A percentile compares a stretch with the other conserved stretches of the same genome.
Evolutionary conservation across 106 monocot species (phyloP).

Genomic region (Dioscorea dumetorum): DNA sequence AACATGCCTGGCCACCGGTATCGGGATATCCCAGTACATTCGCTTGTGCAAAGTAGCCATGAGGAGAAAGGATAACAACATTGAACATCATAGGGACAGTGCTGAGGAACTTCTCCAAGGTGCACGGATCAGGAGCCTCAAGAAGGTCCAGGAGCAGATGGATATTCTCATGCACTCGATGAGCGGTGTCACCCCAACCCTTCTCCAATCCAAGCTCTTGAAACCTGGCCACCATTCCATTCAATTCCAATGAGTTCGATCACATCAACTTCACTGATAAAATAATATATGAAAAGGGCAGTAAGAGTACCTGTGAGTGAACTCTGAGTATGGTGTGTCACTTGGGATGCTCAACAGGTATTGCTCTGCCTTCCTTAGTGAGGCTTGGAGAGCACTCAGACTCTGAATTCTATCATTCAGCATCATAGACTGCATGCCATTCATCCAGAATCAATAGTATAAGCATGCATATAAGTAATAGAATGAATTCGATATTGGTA

Average conservation of each 20-base stretch:
- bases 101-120: slow-evolving; percentile 76
- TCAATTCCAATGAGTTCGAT: neutral
- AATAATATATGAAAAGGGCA: neutral
- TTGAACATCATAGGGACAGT: slow-evolving; percentile 93
- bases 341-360: slow-evolving; percentile 41
- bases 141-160: slow-evolving; percentile 78
- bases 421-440: slow-evolving; percentile 61
- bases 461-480: neutral
- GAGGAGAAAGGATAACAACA: slow-evolving; percentile 94
- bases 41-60: slow-evolving; percentile 95
- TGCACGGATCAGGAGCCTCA: slow-evolving; percentile 78
- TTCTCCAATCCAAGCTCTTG: slow-evolving; percentile 97
- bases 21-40: slow-evolving; percentile 98
- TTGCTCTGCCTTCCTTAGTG: slow-evolving; percentile 89
- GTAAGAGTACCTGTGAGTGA: slow-evolving; percentile 52
- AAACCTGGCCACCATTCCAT: slow-evolving; percentile 36
- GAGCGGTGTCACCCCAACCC: slow-evolving; percentile 89
- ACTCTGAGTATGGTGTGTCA: slow-evolving; percentile 82
- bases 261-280: neutral
- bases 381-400: slow-evolving; percentile 46
- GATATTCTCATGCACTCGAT: slow-evolving; percentile 58
- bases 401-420: slow-evolving; percentile 78
- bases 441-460: neutral
- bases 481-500: neutral
- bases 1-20: slow-evolving; percentile 88